Evolutionary conservation across 106 monocot species (phyloP), one percentile per base, ranked within the genome.

Genomic region (Amphibolis antarctica): DNA sequence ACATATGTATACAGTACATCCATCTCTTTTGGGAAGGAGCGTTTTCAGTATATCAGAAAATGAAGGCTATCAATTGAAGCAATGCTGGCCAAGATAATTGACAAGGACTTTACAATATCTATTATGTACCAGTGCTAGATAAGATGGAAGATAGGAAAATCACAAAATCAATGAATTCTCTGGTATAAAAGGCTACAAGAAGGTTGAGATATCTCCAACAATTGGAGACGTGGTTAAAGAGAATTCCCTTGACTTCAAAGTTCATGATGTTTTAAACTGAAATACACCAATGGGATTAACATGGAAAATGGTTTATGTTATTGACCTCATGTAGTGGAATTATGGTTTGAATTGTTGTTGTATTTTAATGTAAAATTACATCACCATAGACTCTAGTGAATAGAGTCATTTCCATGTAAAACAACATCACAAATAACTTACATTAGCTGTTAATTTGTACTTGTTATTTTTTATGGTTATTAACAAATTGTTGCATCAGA

Each of bases 51-150:
- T 22, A 64, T 77, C 45, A n/a, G 21, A 14, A 53, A 43, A 20
- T 82, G 65, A 53, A 79, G 72, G 59, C 25, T 70, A 68, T 77
- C 55, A 28, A 10, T 77, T 44, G 62, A 75, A 52, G 69, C 73
- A 14, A 44, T 76, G 27, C 26, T 59, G 4, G 76, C 76, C 36
- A 58, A 70, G 44, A 63, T 60, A 50, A 66, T 57, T 28, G 69
- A 59, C 25, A 63, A 70, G 57, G 67, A 42, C 51, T 77, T 74
- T 63, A 36, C 45, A 15, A 25, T 62, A 19, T 66, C 51, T 70
- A 49, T 61, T 30, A 10, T 59, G 44, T 47, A 63, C 28, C 73
- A 60, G 48, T 78, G 73, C 22, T 28, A 60, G 19, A 9, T 70
- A 46, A 9, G 12, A 17, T 59, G 21, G 58, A 60, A 50, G 69